Evolutionary conservation across 2,329 filamentous ascomycete species (phyloP), one percentile per base, ranked within the genome.

Genomic region (Fusarium falciforme): DNA sequence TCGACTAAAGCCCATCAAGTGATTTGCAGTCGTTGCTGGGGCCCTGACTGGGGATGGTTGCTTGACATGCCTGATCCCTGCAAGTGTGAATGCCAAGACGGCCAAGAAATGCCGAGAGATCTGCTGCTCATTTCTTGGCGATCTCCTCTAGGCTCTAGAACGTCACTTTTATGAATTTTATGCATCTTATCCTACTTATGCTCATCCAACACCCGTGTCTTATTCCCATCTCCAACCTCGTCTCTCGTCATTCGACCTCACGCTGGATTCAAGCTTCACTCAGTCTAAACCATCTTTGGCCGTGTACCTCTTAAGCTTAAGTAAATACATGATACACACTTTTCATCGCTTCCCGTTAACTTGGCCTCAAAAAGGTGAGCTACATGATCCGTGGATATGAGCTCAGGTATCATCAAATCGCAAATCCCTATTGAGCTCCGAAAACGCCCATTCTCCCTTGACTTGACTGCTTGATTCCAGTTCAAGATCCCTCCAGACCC

Each of bases 371-470:
- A 75, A 63, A 35, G 47, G 65, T 77, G 74, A 78, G 68, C 75
- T 68, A 70, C 66, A 66, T 70, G 57, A 35, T 65, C 63, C 38
- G 33, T 72, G 57, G 49, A 54, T 68, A 64, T 67, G 52, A 75
- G 71, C 76, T 78, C 76, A 78, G 76, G 76, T 78, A 78, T 78
- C 76, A 77, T 78, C 55, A 70, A 76, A 66, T 69, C 59, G 59
- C 67, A 77, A 70, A 68, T 62, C 61, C 38, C 29, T 44, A 33
- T 52, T 64, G 65, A 67, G 58, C 67, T 70, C 68, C 71, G 60
- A 75, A 73, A 78, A 78, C 76, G 76, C 76, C 70, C 55, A 57
- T 64, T 44, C 27, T 64, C 64, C 38, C 64, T 64, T 64, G 52
- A 58, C 40, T 16, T 36, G 35, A 17, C 65, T 47, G 42, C 61